Evolutionary conservation across 2,329 filamentous ascomycete species (phyloP).

Genomic region (Meredithiella fracta): DNA sequence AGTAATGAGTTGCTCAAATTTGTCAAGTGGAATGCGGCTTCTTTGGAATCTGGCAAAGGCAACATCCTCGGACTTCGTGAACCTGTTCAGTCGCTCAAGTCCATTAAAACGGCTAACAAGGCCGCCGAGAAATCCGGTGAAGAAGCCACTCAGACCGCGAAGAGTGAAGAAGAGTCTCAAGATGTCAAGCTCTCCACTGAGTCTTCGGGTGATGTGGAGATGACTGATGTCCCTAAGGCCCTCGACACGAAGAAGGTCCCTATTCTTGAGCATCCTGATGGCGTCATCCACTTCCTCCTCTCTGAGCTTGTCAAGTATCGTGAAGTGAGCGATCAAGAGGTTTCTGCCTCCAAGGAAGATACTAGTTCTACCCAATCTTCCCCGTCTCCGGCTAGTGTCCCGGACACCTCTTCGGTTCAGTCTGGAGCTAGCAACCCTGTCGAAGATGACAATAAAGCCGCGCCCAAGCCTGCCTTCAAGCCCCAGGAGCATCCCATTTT

Average conservation of each 20-base stretch:
- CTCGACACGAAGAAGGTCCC: slow-evolving; percentile 47
- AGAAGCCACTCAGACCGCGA: neutral
- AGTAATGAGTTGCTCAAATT: slow-evolving; percentile 65
- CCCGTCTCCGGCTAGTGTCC: slow-evolving; percentile 16
- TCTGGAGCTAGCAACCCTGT: neutral
- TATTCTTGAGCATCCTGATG: slow-evolving; percentile 79
- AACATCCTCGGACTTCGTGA: slow-evolving; percentile 13
- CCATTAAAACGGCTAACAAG: neutral
- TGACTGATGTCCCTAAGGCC: slow-evolving; percentile 56
- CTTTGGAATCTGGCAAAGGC: slow-evolving; percentile 9
- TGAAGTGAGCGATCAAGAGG: slow-evolving; percentile 75
- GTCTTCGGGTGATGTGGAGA: slow-evolving; percentile 36
- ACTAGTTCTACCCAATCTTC: neutral
- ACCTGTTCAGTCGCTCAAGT: neutral
- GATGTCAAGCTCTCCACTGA: slow-evolving; percentile 47
- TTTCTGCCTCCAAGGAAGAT: slow-evolving; percentile 8
- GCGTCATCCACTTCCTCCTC: slow-evolving; percentile 85
- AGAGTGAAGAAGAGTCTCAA: neutral
- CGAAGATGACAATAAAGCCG: slow-evolving; percentile 30
- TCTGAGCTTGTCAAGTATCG: slow-evolving; percentile 84
- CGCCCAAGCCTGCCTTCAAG: slow-evolving; percentile 63
- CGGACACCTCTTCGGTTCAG: slow-evolving; percentile 20
- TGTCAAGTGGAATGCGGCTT: slow-evolving; percentile 11
- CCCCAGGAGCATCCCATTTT: slow-evolving; percentile 88
- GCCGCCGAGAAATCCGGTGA: neutral